A percentile compares a stretch with the other conserved stretches of the same genome.
Evolutionary conservation across 345 rosid species (phyloP).

Genomic region (Gossypium rotundifolium): DNA sequence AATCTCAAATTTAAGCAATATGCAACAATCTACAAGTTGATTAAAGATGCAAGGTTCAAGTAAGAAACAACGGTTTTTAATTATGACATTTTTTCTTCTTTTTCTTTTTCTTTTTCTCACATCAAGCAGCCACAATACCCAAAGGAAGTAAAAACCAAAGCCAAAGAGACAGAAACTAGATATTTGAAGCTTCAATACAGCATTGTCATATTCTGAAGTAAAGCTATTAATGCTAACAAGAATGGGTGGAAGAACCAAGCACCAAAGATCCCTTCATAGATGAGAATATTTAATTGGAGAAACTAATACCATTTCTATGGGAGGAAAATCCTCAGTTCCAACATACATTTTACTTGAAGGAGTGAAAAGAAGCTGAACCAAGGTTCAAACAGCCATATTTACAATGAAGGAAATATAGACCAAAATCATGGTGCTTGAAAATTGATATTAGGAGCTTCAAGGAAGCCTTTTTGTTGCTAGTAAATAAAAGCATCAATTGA

Average conservation of each 20-base stretch:
- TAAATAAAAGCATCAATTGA: background rate
- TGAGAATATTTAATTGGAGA: background rate
- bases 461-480: background rate
- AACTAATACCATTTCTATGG: background rate
- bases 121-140: background rate
- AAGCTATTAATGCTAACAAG: background rate
- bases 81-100: background rate
- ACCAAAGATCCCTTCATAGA: background rate
- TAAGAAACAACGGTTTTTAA: background rate
- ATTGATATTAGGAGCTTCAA: background rate
- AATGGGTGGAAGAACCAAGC: background rate
- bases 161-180: background rate
- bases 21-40: background rate
- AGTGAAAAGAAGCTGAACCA: background rate
- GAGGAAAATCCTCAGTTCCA: background rate
- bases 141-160: background rate
- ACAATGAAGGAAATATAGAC: background rate
- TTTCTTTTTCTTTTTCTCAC: background rate
- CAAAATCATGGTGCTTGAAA: background rate
- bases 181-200: background rate
- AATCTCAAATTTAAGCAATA: background rate
- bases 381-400: background rate
- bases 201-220: background rate
- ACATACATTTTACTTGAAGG: background rate
- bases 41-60: background rate